These are phyloP conservation scores for Penicillium sp. DNA, from an alignment of 2,329 filamentous ascomycete genomes.

Conservation along the genomic window DNA sequence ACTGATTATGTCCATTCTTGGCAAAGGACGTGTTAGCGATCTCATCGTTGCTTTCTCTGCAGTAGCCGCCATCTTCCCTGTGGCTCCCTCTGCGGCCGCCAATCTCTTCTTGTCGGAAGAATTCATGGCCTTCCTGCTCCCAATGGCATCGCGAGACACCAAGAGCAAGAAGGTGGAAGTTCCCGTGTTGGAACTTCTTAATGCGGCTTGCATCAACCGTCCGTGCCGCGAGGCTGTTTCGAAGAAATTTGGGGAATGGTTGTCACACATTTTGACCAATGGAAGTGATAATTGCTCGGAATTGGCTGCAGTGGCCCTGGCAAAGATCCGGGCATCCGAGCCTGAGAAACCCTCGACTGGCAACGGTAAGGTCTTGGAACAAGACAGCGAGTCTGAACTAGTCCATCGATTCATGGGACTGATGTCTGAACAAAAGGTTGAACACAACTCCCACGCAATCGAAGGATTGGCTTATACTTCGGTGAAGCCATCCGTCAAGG, in stretches of 20 bases:
- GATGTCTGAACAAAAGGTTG: slow-evolving; percentile 41
- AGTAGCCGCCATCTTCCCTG: slow-evolving; percentile 82
- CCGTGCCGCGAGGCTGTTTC: slow-evolving; percentile 78
- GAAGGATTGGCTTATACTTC: slow-evolving; percentile 93
- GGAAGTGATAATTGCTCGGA: slow-evolving; percentile 56
- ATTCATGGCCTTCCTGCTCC: slow-evolving; percentile 74
- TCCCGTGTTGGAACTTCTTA: slow-evolving; percentile 83
- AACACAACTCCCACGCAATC: slow-evolving; percentile 70
- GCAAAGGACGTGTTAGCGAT: slow-evolving; percentile 77
- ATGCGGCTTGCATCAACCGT: slow-evolving; percentile 83
- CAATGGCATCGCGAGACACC: slow-evolving; percentile 73
- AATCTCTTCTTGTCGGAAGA: slow-evolving; percentile 83
- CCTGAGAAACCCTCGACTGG: slow-evolving; percentile 29
- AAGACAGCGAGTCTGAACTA: slow-evolving; percentile 51
- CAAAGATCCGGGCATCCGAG: slow-evolving; percentile 55
- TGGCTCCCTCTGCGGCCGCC: slow-evolving; percentile 72
- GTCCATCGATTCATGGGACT: slow-evolving; percentile 54
- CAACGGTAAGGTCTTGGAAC: slow-evolving; percentile 35
- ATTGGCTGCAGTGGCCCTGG: slow-evolving; percentile 69
- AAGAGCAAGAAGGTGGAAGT: slow-evolving; percentile 85
- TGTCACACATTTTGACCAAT: slow-evolving; percentile 77
- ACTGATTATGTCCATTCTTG: slow-evolving; percentile 71
- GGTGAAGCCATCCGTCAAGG: slow-evolving; percentile 79
- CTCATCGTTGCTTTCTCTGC: slow-evolving; percentile 90
- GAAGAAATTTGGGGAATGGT: slow-evolving; percentile 81